Percentiles rank a stretch among this genome's conserved stretches.
phyloP scores from a whole-genome alignment of 805 yeast species.

The Zygoascus ofunaensis region DNA sequence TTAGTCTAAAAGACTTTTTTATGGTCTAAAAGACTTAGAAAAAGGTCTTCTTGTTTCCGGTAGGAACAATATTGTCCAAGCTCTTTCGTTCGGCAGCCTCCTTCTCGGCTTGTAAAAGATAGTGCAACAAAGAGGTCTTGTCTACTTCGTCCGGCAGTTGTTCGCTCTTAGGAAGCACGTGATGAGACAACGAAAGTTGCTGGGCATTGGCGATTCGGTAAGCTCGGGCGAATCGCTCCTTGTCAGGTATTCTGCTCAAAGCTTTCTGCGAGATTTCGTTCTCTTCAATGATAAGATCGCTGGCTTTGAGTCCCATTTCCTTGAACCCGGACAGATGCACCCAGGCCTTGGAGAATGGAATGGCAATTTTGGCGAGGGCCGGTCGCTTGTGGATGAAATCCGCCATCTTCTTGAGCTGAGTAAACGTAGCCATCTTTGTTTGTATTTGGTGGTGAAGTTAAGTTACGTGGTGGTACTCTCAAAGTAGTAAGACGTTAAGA shows the following conservation, averaged over 20 bases:
- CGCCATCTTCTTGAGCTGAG: conserved; percentile 34
- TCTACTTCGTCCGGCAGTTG: conserved; percentile 61
- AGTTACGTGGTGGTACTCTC: background rate
- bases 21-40: conserved; percentile 22
- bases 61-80: conserved; percentile 58
- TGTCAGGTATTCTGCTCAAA: conserved; percentile 73
- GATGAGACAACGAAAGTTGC: conserved; percentile 77
- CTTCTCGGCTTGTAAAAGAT: conserved; percentile 88
- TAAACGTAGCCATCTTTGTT: conserved; percentile 28
- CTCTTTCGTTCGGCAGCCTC: conserved; percentile 81
- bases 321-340: conserved; percentile 81
- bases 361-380: conserved; percentile 58
- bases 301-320: conserved; percentile 80
- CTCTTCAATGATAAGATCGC: conserved; percentile 85
- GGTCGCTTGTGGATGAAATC: conserved; percentile 79
- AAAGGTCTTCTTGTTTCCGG: conserved; percentile 13
- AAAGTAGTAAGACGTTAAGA: too few relatives aligned
- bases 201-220: conserved; percentile 89
- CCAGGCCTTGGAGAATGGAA: conserved; percentile 74
- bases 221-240: conserved; percentile 81
- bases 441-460: background rate
- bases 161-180: conserved; percentile 72
- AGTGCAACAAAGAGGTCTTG: conserved; percentile 64
- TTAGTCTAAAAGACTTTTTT: conserved; percentile 12
- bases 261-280: conserved; percentile 81